A percentile compares a stretch with the other conserved stretches of the same genome.
Evolutionary conservation across 176 grass and related monocot species (phyloP).

Genomic region (Stipa capillata): DNA sequence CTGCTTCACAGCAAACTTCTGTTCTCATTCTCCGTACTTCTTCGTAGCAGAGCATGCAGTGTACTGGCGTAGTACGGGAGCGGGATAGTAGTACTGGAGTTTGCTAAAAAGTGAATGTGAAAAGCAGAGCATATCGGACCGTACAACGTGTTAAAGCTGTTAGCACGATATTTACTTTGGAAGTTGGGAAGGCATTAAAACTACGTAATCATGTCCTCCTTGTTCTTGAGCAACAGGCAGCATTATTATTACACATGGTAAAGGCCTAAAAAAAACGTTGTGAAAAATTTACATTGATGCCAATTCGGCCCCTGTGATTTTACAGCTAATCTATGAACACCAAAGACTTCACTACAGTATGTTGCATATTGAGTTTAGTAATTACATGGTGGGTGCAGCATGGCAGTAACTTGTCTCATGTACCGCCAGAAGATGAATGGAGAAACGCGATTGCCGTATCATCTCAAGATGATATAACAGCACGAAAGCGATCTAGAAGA

Average conservation of each 20-base stretch:
- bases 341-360: neutral
- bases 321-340: neutral
- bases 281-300: constrained; percentile 15
- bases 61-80: too few relatives aligned
- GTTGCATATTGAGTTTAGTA: neutral
- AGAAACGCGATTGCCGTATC: neutral
- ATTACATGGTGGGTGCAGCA: neutral
- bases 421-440: neutral
- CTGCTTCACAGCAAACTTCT: too few relatives aligned
- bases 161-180: neutral
- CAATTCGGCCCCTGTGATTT: neutral
- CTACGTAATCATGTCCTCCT: neutral
- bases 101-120: too few relatives aligned
- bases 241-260: constrained; percentile 16
- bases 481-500: neutral
- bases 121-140: too few relatives aligned
- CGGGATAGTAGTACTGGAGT: too few relatives aligned
- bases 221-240: neutral
- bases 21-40: too few relatives aligned
- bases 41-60: too few relatives aligned
- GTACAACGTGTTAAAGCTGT: neutral
- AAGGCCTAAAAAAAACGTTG: neutral
- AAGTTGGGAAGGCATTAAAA: constrained; percentile 8
- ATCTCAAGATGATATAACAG: neutral
- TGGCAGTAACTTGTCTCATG: neutral